Base-by-base conservation (phyloP, 1,284 basidiomycete species). In the Grifola frondosa region DNA sequence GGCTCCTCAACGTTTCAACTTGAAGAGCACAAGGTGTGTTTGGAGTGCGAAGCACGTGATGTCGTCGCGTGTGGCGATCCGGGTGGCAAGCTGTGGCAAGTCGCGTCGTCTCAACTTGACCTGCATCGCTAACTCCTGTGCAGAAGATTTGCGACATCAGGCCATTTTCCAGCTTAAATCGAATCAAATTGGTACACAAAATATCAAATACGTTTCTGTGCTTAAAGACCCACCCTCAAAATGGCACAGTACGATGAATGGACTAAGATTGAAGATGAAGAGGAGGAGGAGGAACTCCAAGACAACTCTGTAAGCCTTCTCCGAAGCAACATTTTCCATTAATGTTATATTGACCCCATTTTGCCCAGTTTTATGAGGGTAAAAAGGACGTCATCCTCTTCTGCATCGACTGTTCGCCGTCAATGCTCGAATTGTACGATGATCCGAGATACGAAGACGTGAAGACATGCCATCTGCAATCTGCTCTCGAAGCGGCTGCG, bases 321-420 rank as follows among this genome's bases (percentile, higher is more conserved):
- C 5, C 6, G 4, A 24, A 3, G 26, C 11, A 16, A 12, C 13
- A 28, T 34, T n/a, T 32, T 40, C 25, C 29, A 11, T 43, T 44
- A 22, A 41, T 12, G 7, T 17, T 11, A 15, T 21, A 20, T 25
- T 25, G 20, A 30, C 16, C 23, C 30, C 30, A 24, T 20, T 19
- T 42, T 29, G 7, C 19, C 8, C 52, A 92, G 88, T 75, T 77
- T 44, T 79, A 81, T 50, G 86, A 90, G 52, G 80, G 80, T 28
- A 82, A 82, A 50, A 78, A 78, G 48, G 91, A 95, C 59, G 88
- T 92, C 30, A 84, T 95, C 37, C 69, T 97, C 13, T 97, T 97
- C 68, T 91, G 88, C 59, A 92, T 98, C 47, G 95, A 99, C 64
- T 91, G 90, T 44, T 95, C 93, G 1, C 70, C 78, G 30, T 88